These are phyloP conservation scores for Hemileia vastatrix DNA, from an alignment of 1,284 basidiomycete species.

Conservation along the genomic window DNA sequence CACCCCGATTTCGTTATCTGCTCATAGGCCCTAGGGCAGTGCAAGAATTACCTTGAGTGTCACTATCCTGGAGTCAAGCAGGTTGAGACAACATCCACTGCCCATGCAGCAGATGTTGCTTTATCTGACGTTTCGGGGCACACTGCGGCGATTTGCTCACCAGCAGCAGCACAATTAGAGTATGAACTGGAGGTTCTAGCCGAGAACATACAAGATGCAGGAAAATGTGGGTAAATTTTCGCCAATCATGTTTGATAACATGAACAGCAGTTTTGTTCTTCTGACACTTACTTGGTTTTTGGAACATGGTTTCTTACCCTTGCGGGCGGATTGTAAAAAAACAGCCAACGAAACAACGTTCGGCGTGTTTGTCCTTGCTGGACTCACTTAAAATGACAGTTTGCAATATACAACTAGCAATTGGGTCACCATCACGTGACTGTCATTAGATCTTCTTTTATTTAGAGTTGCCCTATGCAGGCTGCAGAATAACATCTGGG, in stretches of 20 bases:
- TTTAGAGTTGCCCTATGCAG: too few relatives aligned
- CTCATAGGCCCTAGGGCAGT: constrained; percentile 13
- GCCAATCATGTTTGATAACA: too few relatives aligned
- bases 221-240: not conserved
- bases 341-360: too few relatives aligned
- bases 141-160: constrained; percentile 9
- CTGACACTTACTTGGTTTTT: too few relatives aligned
- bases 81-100: constrained; percentile 5
- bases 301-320: too few relatives aligned
- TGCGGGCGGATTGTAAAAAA: too few relatives aligned
- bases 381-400: too few relatives aligned
- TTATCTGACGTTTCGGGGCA: not conserved
- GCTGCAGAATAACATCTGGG: too few relatives aligned
- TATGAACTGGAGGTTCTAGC: constrained; percentile 7
- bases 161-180: not conserved
- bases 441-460: too few relatives aligned
- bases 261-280: not conserved
- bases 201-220: constrained; percentile 10
- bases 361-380: too few relatives aligned
- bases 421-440: too few relatives aligned
- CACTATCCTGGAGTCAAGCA: constrained; percentile 9
- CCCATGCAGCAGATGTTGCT: constrained; percentile 3
- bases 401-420: too few relatives aligned
- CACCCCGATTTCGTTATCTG: not conserved
- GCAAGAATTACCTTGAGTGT: not conserved